phyloP scores from a whole-genome alignment of 2,329 filamentous ascomycete species.

The Colletotrichum limetticola region DNA sequence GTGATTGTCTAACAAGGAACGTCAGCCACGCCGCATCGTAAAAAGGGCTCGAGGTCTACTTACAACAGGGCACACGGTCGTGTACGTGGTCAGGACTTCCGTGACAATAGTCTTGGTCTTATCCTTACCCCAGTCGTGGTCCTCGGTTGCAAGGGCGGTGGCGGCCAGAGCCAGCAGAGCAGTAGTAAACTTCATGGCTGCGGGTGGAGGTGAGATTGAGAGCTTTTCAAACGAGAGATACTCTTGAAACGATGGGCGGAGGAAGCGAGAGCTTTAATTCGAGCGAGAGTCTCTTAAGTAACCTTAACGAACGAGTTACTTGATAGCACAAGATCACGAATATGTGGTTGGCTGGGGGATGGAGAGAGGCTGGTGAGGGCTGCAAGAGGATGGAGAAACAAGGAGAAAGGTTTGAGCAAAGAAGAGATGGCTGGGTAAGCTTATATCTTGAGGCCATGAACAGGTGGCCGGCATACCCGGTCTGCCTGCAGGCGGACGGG shows the following conservation, averaged over 20 bases:
- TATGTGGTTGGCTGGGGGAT: conserved; percentile 31
- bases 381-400: conserved; percentile 16
- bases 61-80: conserved; percentile 22
- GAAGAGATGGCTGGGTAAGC: conserved; percentile 31
- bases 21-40: not conserved
- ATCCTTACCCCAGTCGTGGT: conserved; percentile 28
- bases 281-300: conserved; percentile 37
- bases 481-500: not conserved
- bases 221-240: conserved; percentile 20
- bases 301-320: conserved; percentile 38
- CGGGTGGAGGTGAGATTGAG: not conserved
- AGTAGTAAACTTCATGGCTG: conserved; percentile 31
- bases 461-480: not conserved
- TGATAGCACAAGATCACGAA: conserved; percentile 12
- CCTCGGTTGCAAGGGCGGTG: conserved; percentile 25
- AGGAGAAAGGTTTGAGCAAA: not conserved
- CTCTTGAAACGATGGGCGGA: conserved; percentile 18
- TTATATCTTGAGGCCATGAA: conserved; percentile 30
- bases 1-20: conserved; percentile 25
- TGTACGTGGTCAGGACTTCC: conserved; percentile 3
- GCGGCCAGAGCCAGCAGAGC: conserved; percentile 32
- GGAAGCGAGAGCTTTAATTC: conserved; percentile 10
- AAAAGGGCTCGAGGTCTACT: not conserved
- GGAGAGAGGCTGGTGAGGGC: conserved; percentile 27
- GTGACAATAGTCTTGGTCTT: conserved; percentile 30